Evolutionary conservation across 306 rosid genomes (phyloP), one percentile per base, ranked within the genome.

Genomic region (Corylus heterophylla): DNA sequence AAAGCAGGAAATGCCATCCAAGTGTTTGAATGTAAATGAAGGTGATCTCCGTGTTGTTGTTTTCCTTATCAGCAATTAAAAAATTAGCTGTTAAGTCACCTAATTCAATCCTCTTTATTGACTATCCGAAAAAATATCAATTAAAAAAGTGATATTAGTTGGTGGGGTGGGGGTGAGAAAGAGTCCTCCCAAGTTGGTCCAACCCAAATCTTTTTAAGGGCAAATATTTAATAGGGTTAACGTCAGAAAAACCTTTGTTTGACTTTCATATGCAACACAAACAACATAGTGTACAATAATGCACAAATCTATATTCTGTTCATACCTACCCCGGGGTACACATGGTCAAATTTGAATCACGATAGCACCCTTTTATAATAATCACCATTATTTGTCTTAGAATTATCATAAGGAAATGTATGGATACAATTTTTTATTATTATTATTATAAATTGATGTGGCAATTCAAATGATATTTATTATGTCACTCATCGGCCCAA

Each of bases 101-200:
- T 79, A 88, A 83, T 80, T 62, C 76, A 2, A 47, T 69, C 50
- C 44, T 68, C 80, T 83, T 78, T 80, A 61, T 81, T 85, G 84
- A 83, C 85, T 78, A 78, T 76, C 31, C 69, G 54, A 51, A n/a
- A 69, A 50, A 3, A n/a, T 9, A 56, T 67, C 51, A 25, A 2
- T 8, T 18, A 42, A 67, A 3, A 39, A 67, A 0, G 29, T 67
- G 29, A 67, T 51, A 4, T 39, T 67, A 3, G 72, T 67, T 67
- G 51, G 6, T 8, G 50, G 6, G 44, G 44, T 5, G 45, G 45
- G 45, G 72, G 2, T 39, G 29, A 37, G 72, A 18, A 42, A 42
- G 18, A 67, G 51, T 47, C 72, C 42, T 12, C 25, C 25, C 72
- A 42, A 9, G 14, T 42, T 18, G 50, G 10, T 67, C 51, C 29